These are phyloP conservation scores for Hyphopichia buzzinii DNA, from an alignment of 1,139 yeast species.

Conservation along the genomic window DNA sequence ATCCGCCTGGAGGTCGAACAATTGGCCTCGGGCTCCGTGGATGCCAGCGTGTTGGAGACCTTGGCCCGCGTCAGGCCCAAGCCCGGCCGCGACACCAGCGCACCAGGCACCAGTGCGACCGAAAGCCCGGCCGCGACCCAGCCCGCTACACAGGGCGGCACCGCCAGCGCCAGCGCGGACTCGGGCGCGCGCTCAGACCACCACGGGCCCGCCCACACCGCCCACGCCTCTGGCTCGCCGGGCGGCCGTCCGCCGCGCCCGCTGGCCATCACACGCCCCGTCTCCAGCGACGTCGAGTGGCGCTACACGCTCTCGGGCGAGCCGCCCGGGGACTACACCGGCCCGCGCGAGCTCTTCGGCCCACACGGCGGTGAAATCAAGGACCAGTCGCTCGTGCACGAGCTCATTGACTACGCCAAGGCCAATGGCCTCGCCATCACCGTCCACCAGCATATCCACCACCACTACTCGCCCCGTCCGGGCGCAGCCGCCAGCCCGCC, in stretches of 20 bases:
- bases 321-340: conserved; percentile 10
- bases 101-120: neutral
- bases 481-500: conserved; percentile 1
- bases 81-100: neutral
- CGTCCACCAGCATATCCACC: conserved; percentile 83
- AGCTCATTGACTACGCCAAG: conserved; percentile 61
- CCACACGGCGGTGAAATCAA: conserved; percentile 47
- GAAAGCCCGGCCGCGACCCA: too few relatives aligned
- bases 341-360: conserved; percentile 3
- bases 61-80: neutral
- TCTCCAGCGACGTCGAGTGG: conserved; percentile 29
- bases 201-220: neutral
- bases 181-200: neutral
- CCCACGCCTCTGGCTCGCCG: neutral
- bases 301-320: conserved; percentile 24
- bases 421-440: conserved; percentile 59
- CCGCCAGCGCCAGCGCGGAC: neutral
- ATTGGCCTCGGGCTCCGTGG: conserved; percentile 22
- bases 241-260: too few relatives aligned
- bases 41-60: conserved; percentile 1
- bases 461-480: conserved; percentile 51
- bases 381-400: conserved; percentile 52
- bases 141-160: too few relatives aligned
- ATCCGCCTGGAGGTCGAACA: conserved; percentile 36
- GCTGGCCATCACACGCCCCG: conserved; percentile 10